These are phyloP conservation scores for Hypoxylon cercidicola DNA, from an alignment of 495 filamentous ascomycete genomes.

Conservation along the genomic window DNA sequence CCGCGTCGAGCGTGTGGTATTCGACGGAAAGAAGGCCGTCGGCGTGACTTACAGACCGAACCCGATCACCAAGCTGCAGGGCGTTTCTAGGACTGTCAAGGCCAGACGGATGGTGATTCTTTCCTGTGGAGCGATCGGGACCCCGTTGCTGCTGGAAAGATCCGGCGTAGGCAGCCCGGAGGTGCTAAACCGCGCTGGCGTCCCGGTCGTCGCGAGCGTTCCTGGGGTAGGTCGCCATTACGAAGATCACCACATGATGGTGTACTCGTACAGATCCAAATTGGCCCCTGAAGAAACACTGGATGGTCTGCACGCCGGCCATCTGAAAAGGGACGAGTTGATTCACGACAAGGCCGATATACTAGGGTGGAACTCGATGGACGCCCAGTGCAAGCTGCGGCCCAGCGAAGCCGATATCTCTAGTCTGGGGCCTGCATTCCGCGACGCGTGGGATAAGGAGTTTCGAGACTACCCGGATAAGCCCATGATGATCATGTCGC, in stretches of 20 bases:
- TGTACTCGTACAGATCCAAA: slow-evolving; percentile 44
- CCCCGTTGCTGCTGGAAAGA: too few relatives aligned
- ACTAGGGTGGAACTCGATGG: slow-evolving; percentile 57
- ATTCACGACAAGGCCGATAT: slow-evolving; percentile 29
- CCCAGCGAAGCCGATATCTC: slow-evolving; percentile 49
- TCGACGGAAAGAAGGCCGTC: too few relatives aligned
- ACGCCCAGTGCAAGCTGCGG: slow-evolving; percentile 55
- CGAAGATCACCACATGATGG: slow-evolving; percentile 53
- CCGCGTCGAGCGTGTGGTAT: too few relatives aligned
- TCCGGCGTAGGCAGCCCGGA: slow-evolving; percentile 61
- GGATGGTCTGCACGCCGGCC: slow-evolving; percentile 41
- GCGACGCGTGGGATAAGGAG: slow-evolving; percentile 52
- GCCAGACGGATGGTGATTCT: too few relatives aligned
- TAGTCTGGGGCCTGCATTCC: slow-evolving; percentile 51
- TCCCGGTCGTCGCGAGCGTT: too few relatives aligned
- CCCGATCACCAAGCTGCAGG: too few relatives aligned
- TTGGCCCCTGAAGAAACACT: slow-evolving; percentile 42
- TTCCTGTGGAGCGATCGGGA: too few relatives aligned
- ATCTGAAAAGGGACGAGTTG: too few relatives aligned
- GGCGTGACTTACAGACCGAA: too few relatives aligned
- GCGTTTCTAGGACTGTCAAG: too few relatives aligned
- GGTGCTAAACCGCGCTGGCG: slow-evolving; percentile 36
- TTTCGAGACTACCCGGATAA: slow-evolving; percentile 48
- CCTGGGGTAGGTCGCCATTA: slow-evolving; percentile 54
- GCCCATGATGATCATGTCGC: slow-evolving; percentile 47